Percentiles rank a stretch among this genome's conserved stretches.
phyloP scores from a whole-genome alignment of 148 eudicot genomes.

The Hydrangea macrophylla region DNA sequence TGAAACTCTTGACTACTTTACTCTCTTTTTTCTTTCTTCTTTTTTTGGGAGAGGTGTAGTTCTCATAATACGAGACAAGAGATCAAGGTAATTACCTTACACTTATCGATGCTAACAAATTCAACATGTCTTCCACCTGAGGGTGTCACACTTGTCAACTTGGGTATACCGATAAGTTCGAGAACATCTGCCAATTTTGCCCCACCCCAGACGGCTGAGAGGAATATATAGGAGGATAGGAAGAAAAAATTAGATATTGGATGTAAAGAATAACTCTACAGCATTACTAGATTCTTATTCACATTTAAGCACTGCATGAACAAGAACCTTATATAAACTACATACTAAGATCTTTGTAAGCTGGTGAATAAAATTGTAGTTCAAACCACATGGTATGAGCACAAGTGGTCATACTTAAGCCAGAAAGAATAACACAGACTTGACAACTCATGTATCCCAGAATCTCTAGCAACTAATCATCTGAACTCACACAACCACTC shows the following conservation, averaged over 20 bases:
- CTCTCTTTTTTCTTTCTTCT: too few relatives aligned
- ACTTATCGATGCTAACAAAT: constrained; percentile 89
- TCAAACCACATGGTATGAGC: not conserved
- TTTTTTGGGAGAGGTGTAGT: too few relatives aligned
- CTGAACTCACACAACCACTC: too few relatives aligned
- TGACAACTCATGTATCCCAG: too few relatives aligned
- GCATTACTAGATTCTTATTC: too few relatives aligned
- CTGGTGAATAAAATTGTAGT: not conserved
- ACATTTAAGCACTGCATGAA: not conserved
- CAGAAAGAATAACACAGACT: too few relatives aligned
- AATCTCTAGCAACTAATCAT: too few relatives aligned
- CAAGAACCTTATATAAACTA: not conserved
- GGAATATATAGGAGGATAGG: constrained; percentile 13
- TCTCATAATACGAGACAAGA: not conserved
- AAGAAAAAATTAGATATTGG: not conserved
- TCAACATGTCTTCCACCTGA: constrained; percentile 92
- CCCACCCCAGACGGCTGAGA: constrained; percentile 87
- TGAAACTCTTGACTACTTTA: too few relatives aligned
- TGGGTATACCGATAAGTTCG: constrained; percentile 75
- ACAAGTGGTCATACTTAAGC: not conserved
- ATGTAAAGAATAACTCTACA: not conserved
- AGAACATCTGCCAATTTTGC: constrained; percentile 95
- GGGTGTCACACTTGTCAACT: constrained; percentile 51
- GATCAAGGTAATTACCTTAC: constrained; percentile 59
- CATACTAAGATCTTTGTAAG: not conserved